These are phyloP conservation scores for Globisporangium solare DNA, from an alignment of 352 stramenopile species.

Conservation along the genomic window DNA sequence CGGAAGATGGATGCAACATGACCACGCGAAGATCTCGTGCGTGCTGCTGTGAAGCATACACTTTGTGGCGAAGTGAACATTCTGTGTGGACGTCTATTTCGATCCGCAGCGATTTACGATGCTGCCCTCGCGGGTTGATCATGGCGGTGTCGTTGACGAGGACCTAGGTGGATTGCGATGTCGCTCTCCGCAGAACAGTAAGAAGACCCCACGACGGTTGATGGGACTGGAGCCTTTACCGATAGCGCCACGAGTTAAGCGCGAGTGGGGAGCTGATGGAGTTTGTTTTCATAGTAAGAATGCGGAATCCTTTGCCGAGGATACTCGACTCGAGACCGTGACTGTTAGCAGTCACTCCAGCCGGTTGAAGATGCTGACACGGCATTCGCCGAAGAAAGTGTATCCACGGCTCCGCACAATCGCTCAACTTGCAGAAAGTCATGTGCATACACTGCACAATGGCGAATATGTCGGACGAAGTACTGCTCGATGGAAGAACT, in stretches of 20 bases:
- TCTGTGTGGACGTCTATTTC: too few relatives aligned
- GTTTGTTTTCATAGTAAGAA: neutral
- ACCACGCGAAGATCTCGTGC: neutral
- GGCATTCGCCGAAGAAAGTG: conserved; percentile 5
- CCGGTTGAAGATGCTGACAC: neutral
- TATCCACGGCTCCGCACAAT: conserved; percentile 41
- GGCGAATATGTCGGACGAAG: conserved; percentile 47
- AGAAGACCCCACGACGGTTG: neutral
- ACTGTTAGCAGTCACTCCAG: too few relatives aligned
- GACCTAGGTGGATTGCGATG: neutral
- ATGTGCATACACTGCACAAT: conserved; percentile 29
- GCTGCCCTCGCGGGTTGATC: too few relatives aligned
- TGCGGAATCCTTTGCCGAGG: neutral
- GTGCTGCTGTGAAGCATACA: neutral
- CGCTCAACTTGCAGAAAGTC: conserved; percentile 30
- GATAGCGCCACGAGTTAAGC: too few relatives aligned
- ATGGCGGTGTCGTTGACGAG: too few relatives aligned
- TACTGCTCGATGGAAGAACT: conserved; percentile 29
- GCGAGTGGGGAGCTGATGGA: too few relatives aligned
- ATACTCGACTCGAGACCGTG: neutral
- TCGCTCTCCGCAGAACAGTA: conserved; percentile 1
- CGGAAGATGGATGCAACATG: neutral
- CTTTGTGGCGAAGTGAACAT: neutral
- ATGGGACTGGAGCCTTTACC: conserved; percentile 11
- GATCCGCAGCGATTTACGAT: too few relatives aligned